A percentile compares a stretch with the other conserved stretches of the same genome.
phyloP scores from a whole-genome alignment of 208 protist species.

The Leishmania braziliensis region DNA sequence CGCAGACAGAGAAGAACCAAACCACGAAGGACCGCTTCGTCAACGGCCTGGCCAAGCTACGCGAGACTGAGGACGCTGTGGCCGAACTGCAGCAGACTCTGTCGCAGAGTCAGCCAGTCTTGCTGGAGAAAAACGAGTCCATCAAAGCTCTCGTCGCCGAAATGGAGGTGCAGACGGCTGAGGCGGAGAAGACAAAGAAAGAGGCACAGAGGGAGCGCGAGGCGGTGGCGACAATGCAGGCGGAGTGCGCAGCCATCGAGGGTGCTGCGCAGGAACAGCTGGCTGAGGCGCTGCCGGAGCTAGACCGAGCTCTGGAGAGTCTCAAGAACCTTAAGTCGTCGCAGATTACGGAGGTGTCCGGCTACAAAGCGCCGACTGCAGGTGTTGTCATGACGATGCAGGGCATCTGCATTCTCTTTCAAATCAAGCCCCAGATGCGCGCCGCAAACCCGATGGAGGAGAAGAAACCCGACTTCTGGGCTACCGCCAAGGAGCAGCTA shows the following conservation, averaged over 20 bases:
- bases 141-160: conserved; percentile 95
- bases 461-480: conserved; percentile 97
- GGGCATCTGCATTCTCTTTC: conserved; percentile 97
- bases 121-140: conserved; percentile 93
- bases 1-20: conserved; percentile 83
- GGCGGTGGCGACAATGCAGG: conserved; percentile 92
- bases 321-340: conserved; percentile 97
- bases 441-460: conserved; percentile 94
- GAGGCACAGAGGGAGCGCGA: conserved; percentile 93
- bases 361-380: conserved; percentile 95
- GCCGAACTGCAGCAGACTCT: conserved; percentile 93
- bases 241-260: conserved; percentile 94
- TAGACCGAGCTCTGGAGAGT: conserved; percentile 95
- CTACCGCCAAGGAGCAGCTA: conserved; percentile 92
- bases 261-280: conserved; percentile 95
- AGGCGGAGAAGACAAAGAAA: conserved; percentile 92
- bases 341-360: conserved; percentile 97
- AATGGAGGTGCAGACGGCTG: conserved; percentile 93
- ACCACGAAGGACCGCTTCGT: conserved; percentile 85
- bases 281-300: conserved; percentile 95
- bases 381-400: conserved; percentile 98
- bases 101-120: conserved; percentile 94
- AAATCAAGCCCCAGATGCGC: conserved; percentile 96
- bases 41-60: conserved; percentile 96
- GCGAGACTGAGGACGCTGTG: conserved; percentile 94